phyloP scores from a whole-genome alignment of 225 moss, liverwort and hornwort genomes.

The Physcomitrellopsis africana region DNA sequence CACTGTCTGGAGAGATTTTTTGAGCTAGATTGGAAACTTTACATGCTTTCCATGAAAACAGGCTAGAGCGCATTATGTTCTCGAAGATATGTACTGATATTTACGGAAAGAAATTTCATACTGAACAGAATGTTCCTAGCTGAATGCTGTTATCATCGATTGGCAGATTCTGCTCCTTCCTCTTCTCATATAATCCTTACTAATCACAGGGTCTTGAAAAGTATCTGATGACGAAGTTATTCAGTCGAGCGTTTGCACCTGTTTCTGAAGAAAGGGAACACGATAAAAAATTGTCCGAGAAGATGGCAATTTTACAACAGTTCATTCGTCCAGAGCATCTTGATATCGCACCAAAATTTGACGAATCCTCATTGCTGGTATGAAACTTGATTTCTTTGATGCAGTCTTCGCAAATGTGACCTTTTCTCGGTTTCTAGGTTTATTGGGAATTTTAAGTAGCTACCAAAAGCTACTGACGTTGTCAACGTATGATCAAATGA shows the following conservation, averaged over 20 bases:
- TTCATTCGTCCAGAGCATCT: conserved; percentile 96
- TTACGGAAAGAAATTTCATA: conserved; percentile 3
- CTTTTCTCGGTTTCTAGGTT: too few relatives aligned
- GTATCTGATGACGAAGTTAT: conserved; percentile 96
- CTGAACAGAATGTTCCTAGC: too few relatives aligned
- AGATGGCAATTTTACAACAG: conserved; percentile 80
- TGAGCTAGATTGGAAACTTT: not conserved
- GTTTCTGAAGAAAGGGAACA: conserved; percentile 80
- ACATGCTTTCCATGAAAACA: not conserved
- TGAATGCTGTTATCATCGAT: conserved; percentile 1
- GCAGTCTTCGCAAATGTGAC: conserved; percentile 14
- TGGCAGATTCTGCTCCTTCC: conserved; percentile 15
- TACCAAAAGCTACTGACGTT: not conserved
- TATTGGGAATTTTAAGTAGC: conserved; percentile 1
- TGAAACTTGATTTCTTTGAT: conserved; percentile 27
- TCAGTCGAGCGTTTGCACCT: conserved; percentile 81
- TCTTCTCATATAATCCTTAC: conserved; percentile 24
- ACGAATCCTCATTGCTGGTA: conserved; percentile 96
- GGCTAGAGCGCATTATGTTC: conserved; percentile 16
- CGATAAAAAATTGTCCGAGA: conserved; percentile 85
- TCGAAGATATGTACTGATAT: not conserved
- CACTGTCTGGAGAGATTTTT: not conserved
- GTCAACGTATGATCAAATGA: not conserved
- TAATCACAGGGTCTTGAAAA: conserved; percentile 89
- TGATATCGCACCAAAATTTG: conserved; percentile 81